phyloP scores from a whole-genome alignment of 768 basidiomycete species.

The Myochromella boudieri region DNA sequence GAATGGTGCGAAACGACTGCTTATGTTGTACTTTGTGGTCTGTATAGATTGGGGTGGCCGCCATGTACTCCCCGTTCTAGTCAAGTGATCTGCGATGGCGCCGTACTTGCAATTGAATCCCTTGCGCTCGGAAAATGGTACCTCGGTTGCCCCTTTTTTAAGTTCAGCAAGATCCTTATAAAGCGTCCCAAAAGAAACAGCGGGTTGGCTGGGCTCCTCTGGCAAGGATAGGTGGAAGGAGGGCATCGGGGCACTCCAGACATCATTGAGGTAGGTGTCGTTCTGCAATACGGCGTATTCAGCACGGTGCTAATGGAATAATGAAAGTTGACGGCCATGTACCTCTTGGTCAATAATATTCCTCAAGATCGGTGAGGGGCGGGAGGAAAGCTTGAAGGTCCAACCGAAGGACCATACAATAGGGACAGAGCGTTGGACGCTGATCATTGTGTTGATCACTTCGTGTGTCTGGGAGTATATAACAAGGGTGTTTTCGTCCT shows the following conservation, averaged over 20 bases:
- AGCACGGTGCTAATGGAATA: not conserved
- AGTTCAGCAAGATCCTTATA: not conserved
- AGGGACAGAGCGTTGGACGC: not conserved
- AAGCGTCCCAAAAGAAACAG: not conserved
- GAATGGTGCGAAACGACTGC: no score
- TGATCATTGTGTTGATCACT: conserved; percentile 1
- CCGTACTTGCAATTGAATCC: conserved; percentile 1
- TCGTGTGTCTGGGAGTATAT: not conserved
- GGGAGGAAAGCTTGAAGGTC: not conserved
- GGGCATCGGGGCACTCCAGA: not conserved
- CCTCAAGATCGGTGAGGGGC: not conserved
- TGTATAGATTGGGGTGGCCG: no score
- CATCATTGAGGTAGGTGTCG: not conserved
- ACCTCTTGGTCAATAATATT: not conserved
- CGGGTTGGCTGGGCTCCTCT: not conserved
- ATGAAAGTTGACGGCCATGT: not conserved
- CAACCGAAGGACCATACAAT: not conserved
- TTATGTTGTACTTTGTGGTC: no score
- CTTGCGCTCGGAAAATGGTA: not conserved
- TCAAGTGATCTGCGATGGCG: not conserved
- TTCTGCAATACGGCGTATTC: not conserved
- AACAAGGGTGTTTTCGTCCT: conserved; percentile 1
- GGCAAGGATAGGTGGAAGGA: not conserved
- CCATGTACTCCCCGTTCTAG: not conserved
- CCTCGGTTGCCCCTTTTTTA: not conserved